Evolutionary conservation across 139 green algal species (phyloP).

Genomic region (Choricystis sp.): DNA sequence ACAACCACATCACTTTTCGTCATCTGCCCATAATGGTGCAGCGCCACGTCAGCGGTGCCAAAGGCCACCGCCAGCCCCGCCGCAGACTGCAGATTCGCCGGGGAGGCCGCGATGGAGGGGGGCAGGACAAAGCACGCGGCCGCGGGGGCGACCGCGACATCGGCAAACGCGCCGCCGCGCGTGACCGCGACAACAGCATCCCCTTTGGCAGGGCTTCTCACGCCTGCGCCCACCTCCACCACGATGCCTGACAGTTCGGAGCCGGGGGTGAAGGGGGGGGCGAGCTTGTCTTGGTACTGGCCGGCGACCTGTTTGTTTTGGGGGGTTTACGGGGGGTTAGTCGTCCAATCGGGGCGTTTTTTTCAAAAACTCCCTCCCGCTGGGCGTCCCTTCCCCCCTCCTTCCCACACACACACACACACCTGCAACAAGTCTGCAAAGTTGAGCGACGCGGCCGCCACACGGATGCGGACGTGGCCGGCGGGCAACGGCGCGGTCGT

Average conservation of each 20-base stretch:
- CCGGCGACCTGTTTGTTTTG: too few relatives aligned
- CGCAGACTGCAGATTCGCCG: too few relatives aligned
- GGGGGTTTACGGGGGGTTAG: too few relatives aligned
- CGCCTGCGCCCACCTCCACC: neutral
- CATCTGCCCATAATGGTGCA: too few relatives aligned
- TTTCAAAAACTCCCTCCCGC: too few relatives aligned
- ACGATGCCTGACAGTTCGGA: neutral
- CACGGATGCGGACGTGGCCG: neutral
- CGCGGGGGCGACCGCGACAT: neutral
- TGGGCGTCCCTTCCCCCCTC: too few relatives aligned
- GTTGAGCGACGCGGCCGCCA: neutral
- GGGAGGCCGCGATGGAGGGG: neutral
- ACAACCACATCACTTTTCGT: neutral
- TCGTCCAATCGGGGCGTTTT: too few relatives aligned
- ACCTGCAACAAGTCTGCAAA: neutral
- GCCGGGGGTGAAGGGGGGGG: neutral
- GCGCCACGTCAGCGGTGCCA: neutral
- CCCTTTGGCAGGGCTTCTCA: neutral
- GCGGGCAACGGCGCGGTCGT: neutral
- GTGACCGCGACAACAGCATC: neutral
- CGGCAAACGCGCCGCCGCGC: neutral
- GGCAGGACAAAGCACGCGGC: neutral
- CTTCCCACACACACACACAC: too few relatives aligned
- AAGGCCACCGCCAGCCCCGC: neutral
- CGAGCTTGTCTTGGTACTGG: neutral